Evolutionary conservation across 1,139 yeast genomes (phyloP).

Genomic region (Scheffersomyces lignicola): DNA sequence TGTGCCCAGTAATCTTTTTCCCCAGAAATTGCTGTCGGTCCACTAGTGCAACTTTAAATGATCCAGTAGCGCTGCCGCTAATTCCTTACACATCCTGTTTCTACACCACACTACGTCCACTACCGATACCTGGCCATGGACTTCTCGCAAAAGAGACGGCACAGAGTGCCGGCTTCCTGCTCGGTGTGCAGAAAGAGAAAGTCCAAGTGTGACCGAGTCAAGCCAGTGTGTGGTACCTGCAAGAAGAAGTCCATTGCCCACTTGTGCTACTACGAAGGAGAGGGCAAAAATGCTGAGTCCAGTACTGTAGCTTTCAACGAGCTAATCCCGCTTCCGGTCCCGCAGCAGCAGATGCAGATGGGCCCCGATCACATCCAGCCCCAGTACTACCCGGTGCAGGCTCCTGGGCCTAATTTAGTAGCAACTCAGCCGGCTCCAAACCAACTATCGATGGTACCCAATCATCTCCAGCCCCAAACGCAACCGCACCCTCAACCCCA

Average conservation of each 20-base stretch:
- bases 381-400: no score
- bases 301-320: slow-evolving; percentile 3
- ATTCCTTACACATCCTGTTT: no score
- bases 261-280: slow-evolving; percentile 63
- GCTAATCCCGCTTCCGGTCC: slow-evolving; percentile 6
- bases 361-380: slow-evolving; percentile 1
- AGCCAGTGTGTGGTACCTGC: slow-evolving; percentile 75
- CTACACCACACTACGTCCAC: no score
- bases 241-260: slow-evolving; percentile 73
- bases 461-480: slow-evolving; percentile 6
- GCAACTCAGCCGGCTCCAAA: no score
- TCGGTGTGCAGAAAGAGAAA: slow-evolving; percentile 49
- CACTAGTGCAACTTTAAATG: no score
- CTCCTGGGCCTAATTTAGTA: no score
- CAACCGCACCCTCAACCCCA: slow-evolving; percentile 4
- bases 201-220: slow-evolving; percentile 57
- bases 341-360: neutral
- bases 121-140: slow-evolving; percentile 18
- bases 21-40: no score
- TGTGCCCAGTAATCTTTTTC: no score
- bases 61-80: no score
- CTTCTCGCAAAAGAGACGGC: slow-evolving; percentile 36
- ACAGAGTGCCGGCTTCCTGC: slow-evolving; percentile 46
- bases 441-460: slow-evolving; percentile 6
- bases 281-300: slow-evolving; percentile 5